Evolutionary conservation across 1,284 basidiomycete genomes (phyloP), one percentile per base, ranked within the genome.

Genomic region (Bondarzewia mesenterica): DNA sequence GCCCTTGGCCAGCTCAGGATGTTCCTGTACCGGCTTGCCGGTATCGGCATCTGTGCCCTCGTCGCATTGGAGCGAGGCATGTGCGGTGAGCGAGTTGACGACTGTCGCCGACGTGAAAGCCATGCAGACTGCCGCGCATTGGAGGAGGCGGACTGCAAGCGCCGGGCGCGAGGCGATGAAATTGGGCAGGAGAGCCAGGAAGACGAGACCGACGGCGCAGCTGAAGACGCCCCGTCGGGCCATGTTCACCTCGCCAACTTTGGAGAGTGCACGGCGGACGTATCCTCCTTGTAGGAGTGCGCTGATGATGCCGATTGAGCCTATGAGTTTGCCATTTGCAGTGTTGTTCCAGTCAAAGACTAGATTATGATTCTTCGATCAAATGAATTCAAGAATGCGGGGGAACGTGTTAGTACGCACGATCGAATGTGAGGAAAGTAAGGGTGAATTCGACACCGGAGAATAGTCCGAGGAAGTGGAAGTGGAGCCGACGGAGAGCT

Each of bases 391-490:
- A 29, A n/a, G 18, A 20, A 48, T 23, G 37, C 14, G 5, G 25
- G 29, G 27, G 10, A 44, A 35, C 32, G 32, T n/a, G 32, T n/a
- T 8, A 35, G n/a, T 16, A 74, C 85, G 63, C 62, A 90, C 88
- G 65, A 61, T 90, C 88, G 57, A 89, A 91, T 2, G 89, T 93
- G 43, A 94, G 69, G 72, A 95, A 95, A 0, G 89, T 93, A 23
- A 95, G 70, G 0, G 92, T 94, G 65, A 93, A 94, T 60, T 95
- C 92, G 44, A 93, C 82, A 44, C 92, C 93, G 5, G 92, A 93
- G 65, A 96, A 96, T 47, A 93, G 65, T 38, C 83, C 78, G 48
- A 95, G 70, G 71, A 95, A 96, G 29, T 83, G 64, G 62, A 92
- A 86, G 61, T 95, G 93, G 7, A 87, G 63, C 45, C 67, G 65